Evolutionary conservation across 441 rosid species (phyloP), one percentile per base, ranked within the genome.

Genomic region (Omphalea diandra): DNA sequence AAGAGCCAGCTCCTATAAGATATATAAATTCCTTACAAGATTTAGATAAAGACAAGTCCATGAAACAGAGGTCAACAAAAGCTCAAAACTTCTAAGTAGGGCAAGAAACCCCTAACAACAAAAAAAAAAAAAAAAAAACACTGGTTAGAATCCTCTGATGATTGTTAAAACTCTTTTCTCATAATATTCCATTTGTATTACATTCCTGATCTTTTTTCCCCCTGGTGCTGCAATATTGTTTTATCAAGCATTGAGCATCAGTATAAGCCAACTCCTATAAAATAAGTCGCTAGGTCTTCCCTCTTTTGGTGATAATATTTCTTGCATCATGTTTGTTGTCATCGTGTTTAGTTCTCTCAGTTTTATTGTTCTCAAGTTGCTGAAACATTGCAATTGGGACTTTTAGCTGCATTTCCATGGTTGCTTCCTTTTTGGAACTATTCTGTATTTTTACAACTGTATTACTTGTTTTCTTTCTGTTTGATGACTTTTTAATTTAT

Each of bases 191-290:
- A 35, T 32, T 36, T 0, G 27, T 33, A 36, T 50, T 49, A 11
- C 44, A 65, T 65, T 0, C 43, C 41, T 31, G 18, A 67, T 66
- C 10, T 5, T 64, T 66, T 66, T n/a, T n/a, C n/a, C n/a, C n/a
- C n/a, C n/a, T 36, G 46, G 18, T 12, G 58, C 41, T 20, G 44
- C 1, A 36, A 20, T 60, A n/a, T 27, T 20, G n/a, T 20, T n/a
- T 27, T 49, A 9, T 49, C 31, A 12, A 20, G 47, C 59, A 50
- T 14, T 35, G 6, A n/a, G n/a, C n/a, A n/a, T n/a, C n/a, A n/a
- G n/a, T n/a, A n/a, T 20, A 29, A 36, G 8, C 32, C 17, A 27
- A 27, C 24, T 63, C 14, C 24, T 18, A 3, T 32, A 63, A 27
- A 63, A 29, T 43, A 63, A 20, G 38, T 26, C 1, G 7, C 24